Evolutionary conservation across 169 alveolate genomes (phyloP).

Genomic region (Eimeria necatrix): DNA sequence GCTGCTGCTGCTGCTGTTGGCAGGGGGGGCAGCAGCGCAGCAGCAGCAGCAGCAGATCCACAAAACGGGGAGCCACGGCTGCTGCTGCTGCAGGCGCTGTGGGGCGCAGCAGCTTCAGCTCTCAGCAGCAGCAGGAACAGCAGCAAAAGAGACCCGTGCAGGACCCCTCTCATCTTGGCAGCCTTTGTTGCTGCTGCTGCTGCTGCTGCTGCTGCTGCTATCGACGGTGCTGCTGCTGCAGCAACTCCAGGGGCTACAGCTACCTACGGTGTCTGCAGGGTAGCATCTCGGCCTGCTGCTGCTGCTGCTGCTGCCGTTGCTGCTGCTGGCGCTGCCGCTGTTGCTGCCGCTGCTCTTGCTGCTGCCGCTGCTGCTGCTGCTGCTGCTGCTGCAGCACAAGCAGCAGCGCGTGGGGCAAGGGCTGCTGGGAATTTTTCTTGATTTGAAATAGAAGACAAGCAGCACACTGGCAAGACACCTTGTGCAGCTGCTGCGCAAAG

Average conservation of each 20-base stretch:
- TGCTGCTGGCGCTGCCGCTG: background rate
- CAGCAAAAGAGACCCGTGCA: background rate
- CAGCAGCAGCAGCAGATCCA: background rate
- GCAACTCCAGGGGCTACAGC: no score
- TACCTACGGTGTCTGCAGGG: no score
- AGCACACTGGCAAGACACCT: background rate
- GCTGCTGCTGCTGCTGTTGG: background rate
- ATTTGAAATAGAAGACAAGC: background rate
- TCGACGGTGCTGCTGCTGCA: no score
- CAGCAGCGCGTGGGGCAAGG: background rate
- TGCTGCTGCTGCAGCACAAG: background rate
- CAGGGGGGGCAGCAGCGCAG: constrained; percentile 1
- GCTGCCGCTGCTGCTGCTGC: background rate
- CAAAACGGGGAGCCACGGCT: background rate
- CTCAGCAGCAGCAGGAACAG: background rate
- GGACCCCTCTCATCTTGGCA: background rate
- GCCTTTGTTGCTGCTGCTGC: background rate
- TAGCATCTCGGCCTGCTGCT: background rate
- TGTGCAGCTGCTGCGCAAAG: background rate
- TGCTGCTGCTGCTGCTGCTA: no score
- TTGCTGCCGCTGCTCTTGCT: background rate
- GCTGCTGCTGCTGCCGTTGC: background rate
- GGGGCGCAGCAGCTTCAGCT: background rate
- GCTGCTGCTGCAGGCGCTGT: background rate
- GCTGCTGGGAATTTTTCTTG: background rate